Conservation (phyloP, 1,284 basidiomycete species). For the Pyrrhoderma lamaoense region DNA sequence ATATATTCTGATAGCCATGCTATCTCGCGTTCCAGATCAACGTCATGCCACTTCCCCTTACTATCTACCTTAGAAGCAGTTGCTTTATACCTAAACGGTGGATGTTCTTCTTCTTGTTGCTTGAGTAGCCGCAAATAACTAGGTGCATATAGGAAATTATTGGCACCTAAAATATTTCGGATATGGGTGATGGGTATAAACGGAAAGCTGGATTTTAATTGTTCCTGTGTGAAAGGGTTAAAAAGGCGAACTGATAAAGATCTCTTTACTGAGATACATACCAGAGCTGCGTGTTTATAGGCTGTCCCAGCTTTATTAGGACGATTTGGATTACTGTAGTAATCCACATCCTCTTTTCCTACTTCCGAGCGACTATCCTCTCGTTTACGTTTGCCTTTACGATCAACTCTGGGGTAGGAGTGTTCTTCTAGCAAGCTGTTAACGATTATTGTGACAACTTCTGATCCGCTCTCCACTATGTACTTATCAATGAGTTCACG, state of each 20-base stretch:
- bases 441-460: conserved; percentile 46
- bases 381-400: conserved; percentile 42
- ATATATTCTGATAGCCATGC: conserved; percentile 36
- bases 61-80: conserved; percentile 27
- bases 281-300: conserved; percentile 46
- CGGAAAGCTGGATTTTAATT: conserved; percentile 51
- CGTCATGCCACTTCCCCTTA: conserved; percentile 36
- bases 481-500: conserved; percentile 38
- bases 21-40: conserved; percentile 34
- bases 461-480: conserved; percentile 25
- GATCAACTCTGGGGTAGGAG: conserved; percentile 53
- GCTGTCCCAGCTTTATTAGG: conserved; percentile 31
- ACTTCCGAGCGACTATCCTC: conserved; percentile 20
- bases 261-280: conserved; percentile 21
- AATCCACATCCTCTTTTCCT: conserved; percentile 38
- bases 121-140: conserved; percentile 41
- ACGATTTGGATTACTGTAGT: conserved; percentile 42
- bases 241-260: neutral
- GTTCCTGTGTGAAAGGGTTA: conserved; percentile 31
- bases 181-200: conserved; percentile 47
- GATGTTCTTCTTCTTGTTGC: conserved; percentile 26
- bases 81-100: conserved; percentile 31
- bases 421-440: conserved; percentile 61
- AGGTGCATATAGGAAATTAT: conserved; percentile 51
- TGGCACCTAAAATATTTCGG: conserved; percentile 30